Evolutionary conservation across 2,329 filamentous ascomycete species (phyloP).

Genomic region (Fusarium nisikadoi): DNA sequence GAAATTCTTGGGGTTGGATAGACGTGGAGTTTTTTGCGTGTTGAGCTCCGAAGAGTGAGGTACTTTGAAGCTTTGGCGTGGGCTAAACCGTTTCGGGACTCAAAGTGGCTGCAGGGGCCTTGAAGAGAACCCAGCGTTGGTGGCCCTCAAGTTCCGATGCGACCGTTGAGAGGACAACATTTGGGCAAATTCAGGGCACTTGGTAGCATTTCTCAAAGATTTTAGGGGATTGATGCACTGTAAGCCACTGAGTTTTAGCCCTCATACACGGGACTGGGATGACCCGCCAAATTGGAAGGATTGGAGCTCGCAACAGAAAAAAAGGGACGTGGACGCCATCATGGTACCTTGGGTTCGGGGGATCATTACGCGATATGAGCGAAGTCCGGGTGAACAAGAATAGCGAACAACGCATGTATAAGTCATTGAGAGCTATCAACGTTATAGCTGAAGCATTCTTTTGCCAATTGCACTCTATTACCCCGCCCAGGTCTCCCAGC

Average conservation of each 20-base stretch:
- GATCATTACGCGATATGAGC: slow-evolving; percentile 40
- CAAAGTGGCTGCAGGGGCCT: slow-evolving; percentile 32
- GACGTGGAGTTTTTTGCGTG: slow-evolving; percentile 53
- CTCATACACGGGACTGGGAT: slow-evolving; percentile 2
- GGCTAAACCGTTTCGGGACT: slow-evolving; percentile 41
- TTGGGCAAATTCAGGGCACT: slow-evolving; percentile 16
- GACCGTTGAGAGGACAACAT: slow-evolving; percentile 36
- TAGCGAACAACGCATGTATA: slow-evolving; percentile 1
- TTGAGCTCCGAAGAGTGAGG: slow-evolving; percentile 54
- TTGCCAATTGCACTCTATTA: not conserved
- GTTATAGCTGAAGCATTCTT: not conserved
- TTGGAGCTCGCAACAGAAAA: slow-evolving; percentile 11
- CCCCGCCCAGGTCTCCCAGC: not conserved
- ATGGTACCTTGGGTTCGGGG: slow-evolving; percentile 38
- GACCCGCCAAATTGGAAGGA: slow-evolving; percentile 27
- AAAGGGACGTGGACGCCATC: slow-evolving; percentile 30
- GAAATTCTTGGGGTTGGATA: slow-evolving; percentile 52
- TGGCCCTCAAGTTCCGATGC: slow-evolving; percentile 16
- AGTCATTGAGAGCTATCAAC: not conserved
- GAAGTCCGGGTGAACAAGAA: slow-evolving; percentile 27
- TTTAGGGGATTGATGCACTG: slow-evolving; percentile 17
- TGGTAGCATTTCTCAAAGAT: not conserved
- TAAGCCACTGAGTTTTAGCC: slow-evolving; percentile 7
- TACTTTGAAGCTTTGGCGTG: slow-evolving; percentile 48
- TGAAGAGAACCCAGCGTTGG: slow-evolving; percentile 23